Evolutionary conservation across 352 stramenopile genomes (phyloP).

Genomic region (Globisporangium spiculum): DNA sequence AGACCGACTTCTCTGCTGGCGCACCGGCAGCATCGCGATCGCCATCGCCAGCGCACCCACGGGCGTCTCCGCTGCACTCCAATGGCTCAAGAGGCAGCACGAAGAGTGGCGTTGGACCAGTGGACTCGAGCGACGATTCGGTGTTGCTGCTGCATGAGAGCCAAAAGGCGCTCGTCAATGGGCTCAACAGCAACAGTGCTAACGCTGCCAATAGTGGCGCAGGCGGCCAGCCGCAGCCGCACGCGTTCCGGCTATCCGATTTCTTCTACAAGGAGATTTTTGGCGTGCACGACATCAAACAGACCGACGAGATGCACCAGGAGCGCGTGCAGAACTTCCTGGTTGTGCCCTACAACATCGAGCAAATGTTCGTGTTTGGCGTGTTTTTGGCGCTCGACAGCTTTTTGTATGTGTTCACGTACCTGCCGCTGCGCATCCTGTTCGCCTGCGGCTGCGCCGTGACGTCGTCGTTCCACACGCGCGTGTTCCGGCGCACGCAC

Average conservation of each 20-base stretch:
- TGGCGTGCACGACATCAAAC: constrained; percentile 78
- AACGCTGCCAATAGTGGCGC: no score
- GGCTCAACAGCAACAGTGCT: neutral
- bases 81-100: neutral
- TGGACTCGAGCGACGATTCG: constrained; percentile 1
- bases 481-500: constrained; percentile 82
- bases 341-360: constrained; percentile 64
- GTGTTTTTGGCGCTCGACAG: constrained; percentile 95
- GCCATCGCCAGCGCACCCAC: neutral
- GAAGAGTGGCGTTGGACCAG: neutral
- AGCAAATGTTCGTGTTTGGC: constrained; percentile 91
- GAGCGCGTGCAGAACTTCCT: constrained; percentile 85
- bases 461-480: constrained; percentile 70
- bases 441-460: constrained; percentile 70
- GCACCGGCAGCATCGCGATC: neutral
- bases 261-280: constrained; percentile 88
- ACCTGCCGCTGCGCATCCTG: constrained; percentile 92
- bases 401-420: constrained; percentile 97
- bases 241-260: constrained; percentile 62
- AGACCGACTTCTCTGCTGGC: constrained; percentile 25
- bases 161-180: neutral
- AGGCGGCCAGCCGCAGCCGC: constrained; percentile 24
- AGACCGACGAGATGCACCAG: constrained; percentile 66
- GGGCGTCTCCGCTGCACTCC: constrained; percentile 7
- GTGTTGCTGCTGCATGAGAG: neutral